Percentiles rank a stretch among this genome's conserved stretches.
Conservation (phyloP, 768 basidiomycete species). For the Kwoniella mangroviensis region DNA sequence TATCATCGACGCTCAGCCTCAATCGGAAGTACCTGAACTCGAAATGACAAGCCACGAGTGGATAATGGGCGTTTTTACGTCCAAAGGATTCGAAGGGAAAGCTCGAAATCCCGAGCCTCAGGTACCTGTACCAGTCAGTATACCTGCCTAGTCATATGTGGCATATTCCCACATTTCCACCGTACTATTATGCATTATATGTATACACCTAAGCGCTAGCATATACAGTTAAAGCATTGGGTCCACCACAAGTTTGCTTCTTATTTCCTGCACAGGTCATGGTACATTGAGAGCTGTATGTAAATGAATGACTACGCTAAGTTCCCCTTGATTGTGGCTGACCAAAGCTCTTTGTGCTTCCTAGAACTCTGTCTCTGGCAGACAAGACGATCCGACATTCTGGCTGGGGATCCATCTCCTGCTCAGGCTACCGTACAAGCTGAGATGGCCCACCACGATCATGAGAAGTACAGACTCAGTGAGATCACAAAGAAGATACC, state of each 20-base stretch:
- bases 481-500: too few species aligned
- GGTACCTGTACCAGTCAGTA: background rate
- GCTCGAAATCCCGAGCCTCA: background rate
- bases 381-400: too few species aligned
- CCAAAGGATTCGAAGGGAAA: slow-evolving; percentile 29
- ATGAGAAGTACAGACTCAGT: too few species aligned
- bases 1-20: slow-evolving; percentile 54
- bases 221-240: slow-evolving; percentile 28
- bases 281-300: slow-evolving; percentile 28
- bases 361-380: too few species aligned
- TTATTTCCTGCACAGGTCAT: slow-evolving; percentile 44
- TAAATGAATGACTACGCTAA: too few species aligned
- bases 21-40: slow-evolving; percentile 15
- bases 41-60: slow-evolving; percentile 39
- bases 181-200: background rate
- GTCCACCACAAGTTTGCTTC: slow-evolving; percentile 30
- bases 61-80: slow-evolving; percentile 35
- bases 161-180: background rate
- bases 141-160: background rate
- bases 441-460: too few species aligned
- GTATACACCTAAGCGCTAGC: background rate
- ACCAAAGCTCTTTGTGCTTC: too few species aligned
- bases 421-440: too few species aligned
- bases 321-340: too few species aligned
- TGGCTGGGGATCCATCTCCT: too few species aligned